Conservation (phyloP, 1,284 basidiomycete genomes). For the Xanthoconium separans region DNA sequence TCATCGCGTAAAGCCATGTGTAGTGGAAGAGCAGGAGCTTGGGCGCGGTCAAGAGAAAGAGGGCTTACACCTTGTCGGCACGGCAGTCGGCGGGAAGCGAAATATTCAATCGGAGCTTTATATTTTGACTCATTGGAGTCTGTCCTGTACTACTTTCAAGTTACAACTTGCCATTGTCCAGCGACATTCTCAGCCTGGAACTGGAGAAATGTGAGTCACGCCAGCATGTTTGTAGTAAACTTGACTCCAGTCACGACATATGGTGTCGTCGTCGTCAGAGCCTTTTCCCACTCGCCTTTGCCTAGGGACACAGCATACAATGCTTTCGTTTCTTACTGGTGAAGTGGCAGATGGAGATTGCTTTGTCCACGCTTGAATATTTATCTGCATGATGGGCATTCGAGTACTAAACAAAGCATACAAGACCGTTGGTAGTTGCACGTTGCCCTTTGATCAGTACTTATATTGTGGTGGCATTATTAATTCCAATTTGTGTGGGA, state of each 20-base stretch:
- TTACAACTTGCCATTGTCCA: too few relatives aligned
- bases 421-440: constrained; percentile 23
- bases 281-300: constrained; percentile 53
- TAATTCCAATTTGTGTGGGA: constrained; percentile 23
- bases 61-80: constrained; percentile 13
- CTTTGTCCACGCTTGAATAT: constrained; percentile 72
- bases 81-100: constrained; percentile 21
- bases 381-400: constrained; percentile 53
- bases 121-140: not conserved
- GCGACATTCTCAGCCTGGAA: too few relatives aligned
- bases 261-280: too few relatives aligned
- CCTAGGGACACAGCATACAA: constrained; percentile 64
- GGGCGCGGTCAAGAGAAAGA: constrained; percentile 18
- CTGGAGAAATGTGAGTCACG: too few relatives aligned
- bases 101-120: constrained; percentile 27
- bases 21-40: constrained; percentile 18
- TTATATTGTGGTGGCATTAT: not conserved
- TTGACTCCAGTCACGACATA: too few relatives aligned
- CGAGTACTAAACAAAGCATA: constrained; percentile 72
- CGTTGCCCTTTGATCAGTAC: not conserved
- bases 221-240: too few relatives aligned
- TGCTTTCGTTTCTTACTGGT: constrained; percentile 77
- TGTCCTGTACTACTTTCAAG: too few relatives aligned
- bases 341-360: constrained; percentile 54
- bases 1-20: constrained; percentile 52